These are phyloP conservation scores for Emmonsiellopsis sp. DNA, from an alignment of 2,329 filamentous ascomycete genomes.

Conservation along the genomic window DNA sequence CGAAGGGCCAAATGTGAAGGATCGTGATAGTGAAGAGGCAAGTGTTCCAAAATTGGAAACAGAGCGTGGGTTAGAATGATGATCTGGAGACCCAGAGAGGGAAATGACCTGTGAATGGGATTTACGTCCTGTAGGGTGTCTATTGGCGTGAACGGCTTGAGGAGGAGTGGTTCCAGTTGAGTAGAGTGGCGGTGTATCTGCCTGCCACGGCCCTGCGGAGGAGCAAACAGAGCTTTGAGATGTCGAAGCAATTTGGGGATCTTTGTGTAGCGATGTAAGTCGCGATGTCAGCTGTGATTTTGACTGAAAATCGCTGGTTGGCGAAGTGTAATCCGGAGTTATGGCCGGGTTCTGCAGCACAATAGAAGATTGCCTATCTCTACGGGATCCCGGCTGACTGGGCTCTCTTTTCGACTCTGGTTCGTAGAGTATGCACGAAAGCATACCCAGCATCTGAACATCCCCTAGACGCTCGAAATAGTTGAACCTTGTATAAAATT, in stretches of 20 bases:
- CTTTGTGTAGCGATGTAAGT: conserved; percentile 21
- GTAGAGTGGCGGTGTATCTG: conserved; percentile 41
- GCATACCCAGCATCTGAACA: conserved; percentile 56
- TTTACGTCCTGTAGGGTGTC: conserved; percentile 31
- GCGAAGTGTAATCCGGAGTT: conserved; percentile 39
- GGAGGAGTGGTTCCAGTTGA: conserved; percentile 47
- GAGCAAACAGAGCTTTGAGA: conserved; percentile 41
- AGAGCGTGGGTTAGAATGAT: conserved; percentile 27
- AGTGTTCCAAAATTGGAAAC: conserved; percentile 33
- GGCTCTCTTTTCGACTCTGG: conserved; percentile 29
- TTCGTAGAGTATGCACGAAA: conserved; percentile 50
- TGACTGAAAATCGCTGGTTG: conserved; percentile 29
- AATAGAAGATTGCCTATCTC: conserved; percentile 19
- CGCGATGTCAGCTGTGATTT: conserved; percentile 32
- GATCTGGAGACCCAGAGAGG: conserved; percentile 33
- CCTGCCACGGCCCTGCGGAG: conserved; percentile 41
- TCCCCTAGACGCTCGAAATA: conserved; percentile 53
- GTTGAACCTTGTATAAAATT: conserved; percentile 31
- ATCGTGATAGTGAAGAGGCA: conserved; percentile 36
- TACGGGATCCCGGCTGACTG: conserved; percentile 24
- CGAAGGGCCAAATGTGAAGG: conserved; percentile 35
- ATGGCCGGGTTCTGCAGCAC: conserved; percentile 36
- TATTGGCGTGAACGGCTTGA: conserved; percentile 30
- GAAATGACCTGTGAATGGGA: conserved; percentile 32
- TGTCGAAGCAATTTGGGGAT: conserved; percentile 19